These are phyloP conservation scores for Gleditsia sinensis DNA, from an alignment of 306 rosid species.

Conservation along the genomic window DNA sequence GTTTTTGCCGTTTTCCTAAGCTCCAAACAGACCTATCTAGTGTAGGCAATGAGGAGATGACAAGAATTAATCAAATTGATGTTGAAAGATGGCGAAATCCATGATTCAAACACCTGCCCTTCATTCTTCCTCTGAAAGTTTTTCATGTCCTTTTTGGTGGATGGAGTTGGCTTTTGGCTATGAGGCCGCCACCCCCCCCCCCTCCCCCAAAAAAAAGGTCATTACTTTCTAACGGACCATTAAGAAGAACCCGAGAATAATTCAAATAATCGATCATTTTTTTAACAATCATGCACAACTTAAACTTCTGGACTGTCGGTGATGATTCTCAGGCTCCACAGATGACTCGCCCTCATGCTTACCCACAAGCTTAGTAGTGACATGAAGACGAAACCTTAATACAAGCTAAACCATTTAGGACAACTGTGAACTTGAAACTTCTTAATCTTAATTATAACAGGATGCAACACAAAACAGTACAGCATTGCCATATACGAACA, in stretches of 20 bases:
- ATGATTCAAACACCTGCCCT: conserved; percentile 56
- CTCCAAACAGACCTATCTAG: conserved; percentile 45
- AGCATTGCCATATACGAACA: too few species aligned
- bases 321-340: too few species aligned
- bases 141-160: conserved; percentile 42
- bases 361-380: too few species aligned
- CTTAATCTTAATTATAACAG: not conserved
- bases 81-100: conserved; percentile 58
- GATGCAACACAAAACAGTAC: not conserved
- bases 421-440: not conserved
- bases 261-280: conserved; percentile 23
- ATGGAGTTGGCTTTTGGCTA: conserved; percentile 35
- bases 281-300: conserved; percentile 10
- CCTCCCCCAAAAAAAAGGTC: not conserved
- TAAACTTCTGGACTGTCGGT: not conserved
- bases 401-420: not conserved
- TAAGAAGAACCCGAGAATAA: too few species aligned
- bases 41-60: conserved; percentile 48
- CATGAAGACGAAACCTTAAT: not conserved
- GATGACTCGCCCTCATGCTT: conserved; percentile 2
- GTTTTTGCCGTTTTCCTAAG: conserved; percentile 59
- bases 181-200: conserved; percentile 9
- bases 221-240: conserved; percentile 29
- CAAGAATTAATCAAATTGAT: conserved; percentile 67
- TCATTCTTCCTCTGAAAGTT: conserved; percentile 44